phyloP scores from a whole-genome alignment of 2,329 filamentous ascomycete species.

The Trichoderma pleuroti region DNA sequence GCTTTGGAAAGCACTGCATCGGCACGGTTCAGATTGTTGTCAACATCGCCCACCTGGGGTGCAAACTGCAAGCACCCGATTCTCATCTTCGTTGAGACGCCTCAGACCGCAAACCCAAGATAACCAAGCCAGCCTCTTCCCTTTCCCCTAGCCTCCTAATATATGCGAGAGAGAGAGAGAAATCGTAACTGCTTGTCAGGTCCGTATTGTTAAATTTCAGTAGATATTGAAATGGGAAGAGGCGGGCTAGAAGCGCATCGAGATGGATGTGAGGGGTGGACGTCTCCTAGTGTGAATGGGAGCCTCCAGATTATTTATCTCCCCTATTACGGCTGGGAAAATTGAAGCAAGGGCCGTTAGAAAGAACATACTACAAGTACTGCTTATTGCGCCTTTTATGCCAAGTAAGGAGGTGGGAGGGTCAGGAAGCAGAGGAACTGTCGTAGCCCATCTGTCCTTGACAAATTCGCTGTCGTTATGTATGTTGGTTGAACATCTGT shows the following conservation, averaged over 20 bases:
- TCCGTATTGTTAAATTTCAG: background rate
- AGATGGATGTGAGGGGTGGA: background rate
- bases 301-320: background rate
- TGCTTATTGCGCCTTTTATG: background rate
- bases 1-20: constrained; percentile 58
- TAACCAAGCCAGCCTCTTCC: background rate
- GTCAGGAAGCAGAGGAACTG: background rate
- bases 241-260: background rate
- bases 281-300: background rate
- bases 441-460: background rate
- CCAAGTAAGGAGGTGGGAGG: background rate
- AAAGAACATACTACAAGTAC: background rate
- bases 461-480: background rate
- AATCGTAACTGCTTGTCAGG: background rate
- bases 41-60: constrained; percentile 64
- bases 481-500: constrained; percentile 10
- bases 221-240: background rate
- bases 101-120: background rate
- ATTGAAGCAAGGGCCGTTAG: background rate
- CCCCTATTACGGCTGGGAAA: background rate
- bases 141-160: background rate
- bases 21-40: constrained; percentile 67
- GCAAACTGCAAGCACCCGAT: constrained; percentile 70
- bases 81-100: constrained; percentile 46
- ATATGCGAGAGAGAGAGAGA: background rate